A percentile compares a stretch with the other conserved stretches of the same genome.
Evolutionary conservation across 2,329 filamentous ascomycete genomes (phyloP).

Genomic region (Alternaria triticimaculans): DNA sequence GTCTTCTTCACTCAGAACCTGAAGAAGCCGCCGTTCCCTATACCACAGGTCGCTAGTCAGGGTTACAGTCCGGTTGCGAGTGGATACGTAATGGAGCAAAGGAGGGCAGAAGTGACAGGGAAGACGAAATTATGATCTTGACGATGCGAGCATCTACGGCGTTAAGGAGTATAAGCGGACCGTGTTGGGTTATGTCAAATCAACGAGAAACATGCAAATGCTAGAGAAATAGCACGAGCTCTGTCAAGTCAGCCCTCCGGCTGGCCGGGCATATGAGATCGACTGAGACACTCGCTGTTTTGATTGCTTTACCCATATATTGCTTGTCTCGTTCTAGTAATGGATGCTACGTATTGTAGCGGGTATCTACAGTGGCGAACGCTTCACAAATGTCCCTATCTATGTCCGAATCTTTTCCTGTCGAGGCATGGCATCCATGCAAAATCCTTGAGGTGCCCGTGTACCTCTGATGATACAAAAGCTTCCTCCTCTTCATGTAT

Average conservation of each 20-base stretch:
- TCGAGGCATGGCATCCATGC: not conserved
- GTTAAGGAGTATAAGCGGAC: not conserved
- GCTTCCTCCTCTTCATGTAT: not conserved
- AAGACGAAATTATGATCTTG: constrained; percentile 39
- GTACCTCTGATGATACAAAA: not conserved
- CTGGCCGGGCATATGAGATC: not conserved
- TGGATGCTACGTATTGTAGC: not conserved
- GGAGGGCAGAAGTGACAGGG: constrained; percentile 16
- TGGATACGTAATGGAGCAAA: constrained; percentile 50
- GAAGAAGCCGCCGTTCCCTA: constrained; percentile 60
- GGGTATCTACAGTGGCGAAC: constrained; percentile 1
- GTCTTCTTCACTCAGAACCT: constrained; percentile 76
- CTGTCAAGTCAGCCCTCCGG: not conserved
- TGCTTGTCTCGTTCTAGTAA: not conserved
- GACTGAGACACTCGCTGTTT: not conserved
- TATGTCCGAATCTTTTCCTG: not conserved
- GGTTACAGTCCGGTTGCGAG: constrained; percentile 53
- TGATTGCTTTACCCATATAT: not conserved
- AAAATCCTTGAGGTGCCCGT: not conserved
- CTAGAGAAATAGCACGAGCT: not conserved
- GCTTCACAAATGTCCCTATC: not conserved
- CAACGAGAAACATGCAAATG: not conserved
- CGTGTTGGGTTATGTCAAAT: not conserved
- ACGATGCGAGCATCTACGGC: constrained; percentile 1
- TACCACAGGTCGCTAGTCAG: constrained; percentile 45